phyloP scores from a whole-genome alignment of 352 stramenopile genomes.

The Aphanomyces cochlioides region DNA sequence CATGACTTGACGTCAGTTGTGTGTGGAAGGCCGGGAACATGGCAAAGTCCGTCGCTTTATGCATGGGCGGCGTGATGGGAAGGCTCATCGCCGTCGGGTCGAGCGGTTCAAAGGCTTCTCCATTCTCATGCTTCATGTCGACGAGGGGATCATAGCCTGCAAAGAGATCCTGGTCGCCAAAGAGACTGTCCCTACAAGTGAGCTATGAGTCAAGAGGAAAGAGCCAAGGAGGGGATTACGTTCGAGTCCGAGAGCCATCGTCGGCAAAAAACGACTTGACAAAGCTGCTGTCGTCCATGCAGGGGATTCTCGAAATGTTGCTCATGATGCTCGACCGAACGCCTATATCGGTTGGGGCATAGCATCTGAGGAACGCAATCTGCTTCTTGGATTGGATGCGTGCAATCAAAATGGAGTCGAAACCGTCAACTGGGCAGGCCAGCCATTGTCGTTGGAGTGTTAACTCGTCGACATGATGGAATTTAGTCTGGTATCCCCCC shows the following conservation, averaged over 20 bases:
- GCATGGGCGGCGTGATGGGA: slow-evolving; percentile 7
- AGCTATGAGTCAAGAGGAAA: background rate
- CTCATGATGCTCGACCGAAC: background rate
- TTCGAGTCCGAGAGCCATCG: background rate
- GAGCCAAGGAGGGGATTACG: background rate
- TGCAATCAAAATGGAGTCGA: background rate
- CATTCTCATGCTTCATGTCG: slow-evolving; percentile 21
- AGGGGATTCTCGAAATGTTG: background rate
- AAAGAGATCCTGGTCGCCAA: slow-evolving; percentile 21
- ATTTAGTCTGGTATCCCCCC: no score
- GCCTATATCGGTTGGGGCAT: background rate
- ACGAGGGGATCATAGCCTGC: slow-evolving; percentile 9
- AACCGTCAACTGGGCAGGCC: no score
- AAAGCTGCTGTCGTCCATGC: slow-evolving; percentile 28
- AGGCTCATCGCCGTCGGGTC: slow-evolving; percentile 4
- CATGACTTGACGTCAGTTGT: background rate
- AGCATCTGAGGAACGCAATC: background rate
- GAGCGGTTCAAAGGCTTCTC: slow-evolving; percentile 17
- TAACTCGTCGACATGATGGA: no score
- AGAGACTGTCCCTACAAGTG: slow-evolving; percentile 12
- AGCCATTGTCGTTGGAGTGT: no score
- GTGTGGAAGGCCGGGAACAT: background rate
- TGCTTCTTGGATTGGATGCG: background rate
- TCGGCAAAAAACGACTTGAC: slow-evolving; percentile 29
- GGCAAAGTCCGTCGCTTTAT: slow-evolving; percentile 12